These are phyloP conservation scores for Wilcoxina mikolae DNA, from an alignment of 495 filamentous ascomycete genomes.

Conservation along the genomic window DNA sequence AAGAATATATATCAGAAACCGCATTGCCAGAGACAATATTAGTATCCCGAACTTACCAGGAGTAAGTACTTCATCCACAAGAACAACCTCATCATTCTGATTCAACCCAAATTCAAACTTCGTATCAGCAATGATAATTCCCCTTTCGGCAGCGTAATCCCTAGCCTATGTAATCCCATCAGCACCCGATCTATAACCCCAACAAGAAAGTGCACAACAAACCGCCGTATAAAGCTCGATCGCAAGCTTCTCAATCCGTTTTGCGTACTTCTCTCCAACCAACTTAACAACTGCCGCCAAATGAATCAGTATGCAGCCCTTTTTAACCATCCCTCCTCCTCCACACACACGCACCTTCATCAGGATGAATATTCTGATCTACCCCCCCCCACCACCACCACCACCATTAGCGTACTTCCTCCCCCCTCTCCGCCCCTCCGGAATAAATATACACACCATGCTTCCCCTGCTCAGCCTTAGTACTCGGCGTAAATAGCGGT, in stretches of 20 bases:
- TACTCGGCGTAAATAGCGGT: conserved; percentile 77
- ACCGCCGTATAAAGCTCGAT: conserved; percentile 51
- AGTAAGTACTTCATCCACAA: conserved; percentile 87
- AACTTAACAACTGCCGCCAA: conserved; percentile 41
- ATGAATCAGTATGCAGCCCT: not conserved
- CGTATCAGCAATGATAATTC: conserved; percentile 84
- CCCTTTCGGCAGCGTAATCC: conserved; percentile 57
- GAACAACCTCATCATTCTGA: conserved; percentile 57
- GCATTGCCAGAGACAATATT: too few species aligned
- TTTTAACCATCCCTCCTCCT: not conserved
- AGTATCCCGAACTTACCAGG: conserved; percentile 30
- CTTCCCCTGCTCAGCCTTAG: conserved; percentile 70
- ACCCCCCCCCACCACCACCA: too few species aligned
- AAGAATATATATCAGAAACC: not conserved
- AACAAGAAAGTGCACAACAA: not conserved
- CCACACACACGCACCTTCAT: conserved; percentile 35
- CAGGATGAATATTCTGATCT: conserved; percentile 82
- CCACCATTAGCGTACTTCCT: not conserved
- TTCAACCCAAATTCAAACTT: conserved; percentile 72
- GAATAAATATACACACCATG: conserved; percentile 33
- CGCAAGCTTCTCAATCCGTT: conserved; percentile 55
- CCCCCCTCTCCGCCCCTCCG: not conserved
- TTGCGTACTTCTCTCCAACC: conserved; percentile 61
- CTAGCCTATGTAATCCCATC: conserved; percentile 35
- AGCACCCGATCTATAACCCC: not conserved